Percentiles rank a stretch among this genome's conserved stretches.
These are phyloP conservation scores for Musa balbisiana DNA, from an alignment of 202 grass and related monocot species.

Conservation along the genomic window DNA sequence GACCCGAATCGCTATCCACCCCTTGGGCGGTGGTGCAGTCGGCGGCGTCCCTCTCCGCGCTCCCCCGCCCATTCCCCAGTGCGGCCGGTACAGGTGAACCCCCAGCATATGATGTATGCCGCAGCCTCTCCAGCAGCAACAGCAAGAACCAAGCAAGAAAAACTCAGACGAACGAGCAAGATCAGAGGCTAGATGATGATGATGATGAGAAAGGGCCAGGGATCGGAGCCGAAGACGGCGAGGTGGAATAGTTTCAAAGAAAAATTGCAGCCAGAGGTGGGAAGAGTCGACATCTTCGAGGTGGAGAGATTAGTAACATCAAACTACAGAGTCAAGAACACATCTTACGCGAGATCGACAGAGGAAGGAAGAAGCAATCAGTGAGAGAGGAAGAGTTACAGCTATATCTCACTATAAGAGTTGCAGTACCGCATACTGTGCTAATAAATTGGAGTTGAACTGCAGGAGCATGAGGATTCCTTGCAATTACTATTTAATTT, in stretches of 20 bases:
- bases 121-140: too few relatives aligned
- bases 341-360: neutral
- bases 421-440: too few relatives aligned
- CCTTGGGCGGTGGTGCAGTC: neutral
- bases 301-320: neutral
- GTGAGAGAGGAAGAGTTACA: too few relatives aligned
- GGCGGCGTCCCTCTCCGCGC: neutral
- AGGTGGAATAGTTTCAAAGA: neutral
- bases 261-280: neutral
- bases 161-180: too few relatives aligned
- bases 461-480: too few relatives aligned
- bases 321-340: neutral
- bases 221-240: conserved; percentile 7
- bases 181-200: neutral
- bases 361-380: neutral
- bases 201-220: conserved; percentile 2
- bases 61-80: neutral
- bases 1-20: neutral
- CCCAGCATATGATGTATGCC: neutral
- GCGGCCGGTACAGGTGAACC: neutral
- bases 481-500: too few relatives aligned
- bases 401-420: too few relatives aligned
- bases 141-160: neutral
- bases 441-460: too few relatives aligned
- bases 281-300: neutral